Base-by-base conservation (phyloP, 192 early-diverging fungal species). In the Coemansia sp. region DNA sequence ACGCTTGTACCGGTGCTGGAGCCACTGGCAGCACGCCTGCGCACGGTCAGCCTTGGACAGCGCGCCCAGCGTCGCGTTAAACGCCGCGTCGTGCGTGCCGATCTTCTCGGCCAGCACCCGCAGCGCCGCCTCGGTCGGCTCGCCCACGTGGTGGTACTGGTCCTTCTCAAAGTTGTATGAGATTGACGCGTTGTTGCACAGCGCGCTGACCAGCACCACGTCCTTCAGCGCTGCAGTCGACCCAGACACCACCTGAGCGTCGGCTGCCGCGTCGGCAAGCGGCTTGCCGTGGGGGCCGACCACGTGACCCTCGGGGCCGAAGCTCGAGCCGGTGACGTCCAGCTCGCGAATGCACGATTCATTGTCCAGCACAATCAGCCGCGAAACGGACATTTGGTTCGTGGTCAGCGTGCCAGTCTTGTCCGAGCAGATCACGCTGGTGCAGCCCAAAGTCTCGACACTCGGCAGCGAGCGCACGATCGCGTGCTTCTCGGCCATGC, bases 351-450 rank as follows among this genome's bases (percentile, higher is more conserved):
- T 50, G 4, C 66, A 42, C 24, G 67, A 77, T 5, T 60, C 50
- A 10, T 62, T 66, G 51, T 83, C 84, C 35, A 85, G 78, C 2
- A 93, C 81, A 21, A 68, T 43, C 18, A 86, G 67, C 29, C 83
- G 82, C n/a, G 89, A 81, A 8, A 91, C 91, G 56, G 88, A 90
- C 97, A 99, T 99, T 72, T 97, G 91, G 79, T 97, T 97, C 24
- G 95, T 97, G 11, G 97, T 99, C 67, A 99, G 83, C 29, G 97
- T 99, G 50, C 97, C 97, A 16, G 97, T 99, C 83, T 99, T 99
- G 85, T 99, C 97, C 8, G 95, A 96, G 80, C 97, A 99, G 69
- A 99, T 97, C 49, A 98, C 91, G 67, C 87, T 89, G 24, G 95
- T 97, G 77, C 95, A 95, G 8, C 97, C 97, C 32, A 99, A 83